Percentiles rank a stretch among this genome's conserved stretches.
phyloP scores from a whole-genome alignment of 139 green algal species.

The Nannochloris sp. region DNA sequence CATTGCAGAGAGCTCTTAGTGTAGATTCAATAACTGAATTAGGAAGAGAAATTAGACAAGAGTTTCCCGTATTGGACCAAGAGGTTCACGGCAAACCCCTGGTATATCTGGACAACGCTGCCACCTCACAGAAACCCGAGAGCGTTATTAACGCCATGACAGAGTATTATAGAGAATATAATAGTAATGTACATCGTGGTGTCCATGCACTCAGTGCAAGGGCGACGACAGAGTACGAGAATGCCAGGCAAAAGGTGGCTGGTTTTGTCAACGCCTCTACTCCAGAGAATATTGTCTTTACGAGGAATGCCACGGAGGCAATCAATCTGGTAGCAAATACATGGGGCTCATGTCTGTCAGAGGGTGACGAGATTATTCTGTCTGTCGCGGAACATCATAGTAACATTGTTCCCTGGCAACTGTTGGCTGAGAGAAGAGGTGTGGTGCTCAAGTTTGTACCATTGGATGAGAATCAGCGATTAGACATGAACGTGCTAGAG shows the following conservation, averaged over 20 bases:
- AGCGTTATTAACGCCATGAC: conserved; percentile 59
- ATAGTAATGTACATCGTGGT: conserved; percentile 95
- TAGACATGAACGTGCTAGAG: conserved; percentile 47
- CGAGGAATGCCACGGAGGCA: conserved; percentile 88
- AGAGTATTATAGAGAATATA: conserved; percentile 82
- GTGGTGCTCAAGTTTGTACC: conserved; percentile 46
- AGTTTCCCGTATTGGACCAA: conserved; percentile 85
- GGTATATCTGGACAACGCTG: conserved; percentile 96
- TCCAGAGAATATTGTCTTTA: conserved; percentile 87
- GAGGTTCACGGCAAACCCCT: conserved; percentile 71
- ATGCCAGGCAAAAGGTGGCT: conserved; percentile 68
- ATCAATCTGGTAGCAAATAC: conserved; percentile 97
- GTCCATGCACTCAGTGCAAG: conserved; percentile 68
- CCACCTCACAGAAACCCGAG: conserved; percentile 93
- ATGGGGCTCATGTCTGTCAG: conserved; percentile 81
- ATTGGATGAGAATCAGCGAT: conserved; percentile 47
- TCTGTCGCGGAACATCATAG: conserved; percentile 95
- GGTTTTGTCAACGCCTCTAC: conserved; percentile 71
- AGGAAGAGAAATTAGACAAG: conserved; percentile 29
- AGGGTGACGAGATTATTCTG: conserved; percentile 91
- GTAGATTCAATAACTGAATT: background rate
- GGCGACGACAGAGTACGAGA: conserved; percentile 89
- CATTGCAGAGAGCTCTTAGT: background rate
- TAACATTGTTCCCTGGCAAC: conserved; percentile 98
- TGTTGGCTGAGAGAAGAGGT: conserved; percentile 77